Conservation (phyloP, 768 basidiomycete genomes). For the Chalciporus sphaerocephalus region DNA sequence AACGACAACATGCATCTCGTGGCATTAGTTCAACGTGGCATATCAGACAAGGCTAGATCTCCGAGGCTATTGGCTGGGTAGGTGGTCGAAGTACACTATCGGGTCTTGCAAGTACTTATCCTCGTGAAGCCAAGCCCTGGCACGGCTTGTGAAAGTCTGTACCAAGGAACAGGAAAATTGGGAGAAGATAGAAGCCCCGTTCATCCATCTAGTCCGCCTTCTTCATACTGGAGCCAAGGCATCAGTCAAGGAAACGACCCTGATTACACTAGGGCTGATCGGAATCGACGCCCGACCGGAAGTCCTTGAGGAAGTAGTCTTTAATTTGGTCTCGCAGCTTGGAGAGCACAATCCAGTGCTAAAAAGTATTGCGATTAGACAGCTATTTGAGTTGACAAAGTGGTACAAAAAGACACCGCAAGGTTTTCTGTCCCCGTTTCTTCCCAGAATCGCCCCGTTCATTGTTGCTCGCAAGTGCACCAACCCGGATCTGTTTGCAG, state of each 20-base stretch:
- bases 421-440: slow-evolving; percentile 63
- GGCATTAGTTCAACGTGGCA: slow-evolving; percentile 43
- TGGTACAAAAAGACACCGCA: slow-evolving; percentile 60
- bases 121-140: slow-evolving; percentile 39
- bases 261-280: slow-evolving; percentile 58
- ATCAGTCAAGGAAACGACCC: slow-evolving; percentile 56
- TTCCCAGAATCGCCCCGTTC: slow-evolving; percentile 62
- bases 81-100: slow-evolving; percentile 15
- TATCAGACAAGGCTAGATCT: slow-evolving; percentile 52
- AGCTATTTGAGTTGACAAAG: slow-evolving; percentile 60
- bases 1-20: slow-evolving; percentile 30
- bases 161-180: slow-evolving; percentile 32
- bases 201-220: slow-evolving; percentile 44
- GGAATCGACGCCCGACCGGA: slow-evolving; percentile 44
- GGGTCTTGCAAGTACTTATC: slow-evolving; percentile 7
- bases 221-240: slow-evolving; percentile 42
- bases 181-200: slow-evolving; percentile 37
- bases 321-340: slow-evolving; percentile 61
- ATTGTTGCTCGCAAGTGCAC: slow-evolving; percentile 54
- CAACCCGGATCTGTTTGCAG: slow-evolving; percentile 55
- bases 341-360: slow-evolving; percentile 65
- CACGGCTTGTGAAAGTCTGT: slow-evolving; percentile 44
- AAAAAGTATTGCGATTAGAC: slow-evolving; percentile 62
- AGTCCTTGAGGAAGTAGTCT: slow-evolving; percentile 55
- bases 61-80: slow-evolving; percentile 70